Percentiles rank a stretch among this genome's conserved stretches.
Evolutionary conservation across 2,329 filamentous ascomycete genomes (phyloP).

Genomic region (Ceratocystis destructans): DNA sequence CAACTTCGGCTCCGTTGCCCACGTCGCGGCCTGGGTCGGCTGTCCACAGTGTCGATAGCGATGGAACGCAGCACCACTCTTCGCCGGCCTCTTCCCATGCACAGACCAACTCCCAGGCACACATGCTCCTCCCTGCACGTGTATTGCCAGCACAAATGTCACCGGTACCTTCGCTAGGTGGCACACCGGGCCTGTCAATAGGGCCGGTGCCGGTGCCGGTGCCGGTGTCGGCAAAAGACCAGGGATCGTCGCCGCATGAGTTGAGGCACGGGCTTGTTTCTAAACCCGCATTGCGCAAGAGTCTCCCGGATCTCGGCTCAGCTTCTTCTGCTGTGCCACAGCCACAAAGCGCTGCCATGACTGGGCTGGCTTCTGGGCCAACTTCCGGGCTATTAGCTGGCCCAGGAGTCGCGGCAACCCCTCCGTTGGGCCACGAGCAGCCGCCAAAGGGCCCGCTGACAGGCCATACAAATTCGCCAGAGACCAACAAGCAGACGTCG

Average conservation of each 20-base stretch:
- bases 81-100: neutral
- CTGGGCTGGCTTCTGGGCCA: neutral
- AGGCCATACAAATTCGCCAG: constrained; percentile 7
- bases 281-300: neutral
- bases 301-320: neutral
- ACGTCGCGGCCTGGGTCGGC: neutral
- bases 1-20: neutral
- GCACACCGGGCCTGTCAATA: neutral
- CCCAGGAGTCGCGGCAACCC: constrained; percentile 9
- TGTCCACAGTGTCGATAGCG: no score
- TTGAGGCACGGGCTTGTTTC: neutral
- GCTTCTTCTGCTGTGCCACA: neutral
- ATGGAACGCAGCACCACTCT: neutral
- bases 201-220: neutral
- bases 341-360: neutral
- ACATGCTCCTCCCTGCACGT: neutral
- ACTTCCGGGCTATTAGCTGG: neutral
- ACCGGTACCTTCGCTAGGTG: neutral
- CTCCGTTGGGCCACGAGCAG: constrained; percentile 12
- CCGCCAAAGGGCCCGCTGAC: constrained; percentile 12
- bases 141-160: neutral
- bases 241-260: neutral
- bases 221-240: neutral
- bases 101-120: neutral
- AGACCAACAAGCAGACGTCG: constrained; percentile 21